These are phyloP conservation scores for Vanrija sp. DNA, from an alignment of 1,284 basidiomycete genomes.

Conservation along the genomic window DNA sequence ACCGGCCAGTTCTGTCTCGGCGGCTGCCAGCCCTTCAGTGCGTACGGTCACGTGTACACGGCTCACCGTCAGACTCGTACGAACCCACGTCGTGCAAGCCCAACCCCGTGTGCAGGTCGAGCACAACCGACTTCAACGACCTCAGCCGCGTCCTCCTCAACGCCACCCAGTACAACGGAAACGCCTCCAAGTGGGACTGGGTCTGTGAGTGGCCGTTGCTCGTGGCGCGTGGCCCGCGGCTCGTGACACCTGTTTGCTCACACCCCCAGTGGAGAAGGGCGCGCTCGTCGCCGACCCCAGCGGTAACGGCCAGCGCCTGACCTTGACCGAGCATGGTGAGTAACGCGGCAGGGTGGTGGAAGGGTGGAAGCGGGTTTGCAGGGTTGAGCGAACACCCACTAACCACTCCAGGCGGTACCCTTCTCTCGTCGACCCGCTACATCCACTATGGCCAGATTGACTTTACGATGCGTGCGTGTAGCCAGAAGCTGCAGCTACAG, in stretches of 20 bases:
- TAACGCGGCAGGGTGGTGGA: neutral
- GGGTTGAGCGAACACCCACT: neutral
- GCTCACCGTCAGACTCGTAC: slow-evolving; percentile 51
- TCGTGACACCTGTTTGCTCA: neutral
- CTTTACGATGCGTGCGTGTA: slow-evolving; percentile 53
- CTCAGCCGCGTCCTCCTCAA: slow-evolving; percentile 60
- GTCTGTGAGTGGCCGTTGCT: slow-evolving; percentile 30
- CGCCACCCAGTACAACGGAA: slow-evolving; percentile 63
- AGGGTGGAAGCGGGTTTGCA: neutral
- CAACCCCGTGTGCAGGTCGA: slow-evolving; percentile 63
- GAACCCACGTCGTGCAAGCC: slow-evolving; percentile 64
- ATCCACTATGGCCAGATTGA: slow-evolving; percentile 75
- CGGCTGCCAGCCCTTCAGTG: slow-evolving; percentile 70
- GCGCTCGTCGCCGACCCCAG: slow-evolving; percentile 56
- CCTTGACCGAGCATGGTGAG: slow-evolving; percentile 52
- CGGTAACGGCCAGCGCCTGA: slow-evolving; percentile 59
- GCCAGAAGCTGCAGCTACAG: neutral
- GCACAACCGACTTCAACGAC: slow-evolving; percentile 63
- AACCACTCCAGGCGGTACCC: slow-evolving; percentile 56
- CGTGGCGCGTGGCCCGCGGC: too few species aligned
- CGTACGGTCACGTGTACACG: neutral
- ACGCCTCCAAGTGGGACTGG: slow-evolving; percentile 59
- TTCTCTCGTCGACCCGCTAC: slow-evolving; percentile 72
- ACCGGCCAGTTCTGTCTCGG: slow-evolving; percentile 64
- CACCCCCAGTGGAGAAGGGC: slow-evolving; percentile 62